Conservation (phyloP, 768 basidiomycete species). For the Suillus plorans region DNA sequence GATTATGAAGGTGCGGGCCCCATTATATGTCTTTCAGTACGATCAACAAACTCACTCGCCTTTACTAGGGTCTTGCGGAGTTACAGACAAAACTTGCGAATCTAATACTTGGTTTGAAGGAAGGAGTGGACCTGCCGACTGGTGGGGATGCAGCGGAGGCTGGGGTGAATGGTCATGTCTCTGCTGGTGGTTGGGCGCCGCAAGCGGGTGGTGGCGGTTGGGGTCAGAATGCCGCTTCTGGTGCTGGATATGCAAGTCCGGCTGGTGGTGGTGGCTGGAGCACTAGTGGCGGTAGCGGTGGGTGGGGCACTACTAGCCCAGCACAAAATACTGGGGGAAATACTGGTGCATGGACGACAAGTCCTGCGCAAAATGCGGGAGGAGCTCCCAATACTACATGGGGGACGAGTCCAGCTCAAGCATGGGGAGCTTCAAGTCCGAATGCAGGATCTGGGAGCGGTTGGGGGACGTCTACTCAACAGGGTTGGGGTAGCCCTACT, state of each 20-base stretch:
- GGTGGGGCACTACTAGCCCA: constrained; percentile 31
- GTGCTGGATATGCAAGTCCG: constrained; percentile 32
- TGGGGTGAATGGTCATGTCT: constrained; percentile 10
- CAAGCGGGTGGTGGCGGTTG: constrained; percentile 27
- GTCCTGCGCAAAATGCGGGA: constrained; percentile 26
- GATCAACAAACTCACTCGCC: neutral
- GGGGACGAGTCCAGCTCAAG: constrained; percentile 33
- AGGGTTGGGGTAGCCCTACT: constrained; percentile 51
- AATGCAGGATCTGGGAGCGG: constrained; percentile 18
- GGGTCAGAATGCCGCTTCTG: constrained; percentile 30
- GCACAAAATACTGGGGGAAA: constrained; percentile 23
- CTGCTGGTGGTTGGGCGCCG: constrained; percentile 23
- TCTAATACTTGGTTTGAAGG: constrained; percentile 73
- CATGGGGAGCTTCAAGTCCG: constrained; percentile 41
- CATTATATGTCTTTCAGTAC: neutral
- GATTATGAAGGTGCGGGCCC: constrained; percentile 65
- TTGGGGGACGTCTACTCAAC: constrained; percentile 28
- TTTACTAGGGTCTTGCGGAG: constrained; percentile 65
- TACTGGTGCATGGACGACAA: constrained; percentile 19
- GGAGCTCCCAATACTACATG: constrained; percentile 26
- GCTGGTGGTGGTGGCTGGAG: constrained; percentile 15
- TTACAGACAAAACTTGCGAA: constrained; percentile 81
- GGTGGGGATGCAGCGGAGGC: constrained; percentile 31
- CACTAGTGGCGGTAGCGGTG: constrained; percentile 10
- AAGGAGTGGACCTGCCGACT: constrained; percentile 51